These are phyloP conservation scores for Begonia peltatifolia DNA, from an alignment of 306 rosid genomes.

Conservation along the genomic window DNA sequence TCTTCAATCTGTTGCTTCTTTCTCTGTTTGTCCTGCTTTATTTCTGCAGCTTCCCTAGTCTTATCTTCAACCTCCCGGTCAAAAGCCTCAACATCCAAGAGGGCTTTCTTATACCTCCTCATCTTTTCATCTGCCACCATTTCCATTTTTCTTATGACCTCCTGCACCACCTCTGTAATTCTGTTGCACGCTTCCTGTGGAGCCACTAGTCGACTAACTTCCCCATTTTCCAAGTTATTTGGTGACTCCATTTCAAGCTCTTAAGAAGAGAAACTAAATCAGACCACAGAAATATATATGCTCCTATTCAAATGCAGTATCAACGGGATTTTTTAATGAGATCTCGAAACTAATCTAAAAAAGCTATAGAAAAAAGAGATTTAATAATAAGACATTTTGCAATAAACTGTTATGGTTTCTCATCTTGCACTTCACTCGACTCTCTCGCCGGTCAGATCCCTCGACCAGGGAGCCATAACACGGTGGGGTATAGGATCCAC, in stretches of 20 bases:
- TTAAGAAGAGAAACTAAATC: slow-evolving; percentile 21
- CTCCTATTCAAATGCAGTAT: not conserved
- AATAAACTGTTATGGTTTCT: no score
- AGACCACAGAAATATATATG: slow-evolving; percentile 1
- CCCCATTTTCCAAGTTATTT: slow-evolving; percentile 68
- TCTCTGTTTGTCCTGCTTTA: slow-evolving; percentile 69
- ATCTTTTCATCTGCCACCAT: slow-evolving; percentile 95
- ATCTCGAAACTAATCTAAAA: no score
- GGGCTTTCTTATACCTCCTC: slow-evolving; percentile 93
- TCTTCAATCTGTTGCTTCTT: slow-evolving; percentile 82
- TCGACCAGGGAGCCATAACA: no score
- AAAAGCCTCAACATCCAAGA: slow-evolving; percentile 68
- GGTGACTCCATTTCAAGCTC: slow-evolving; percentile 79
- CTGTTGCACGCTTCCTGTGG: slow-evolving; percentile 95
- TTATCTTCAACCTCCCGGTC: slow-evolving; percentile 84
- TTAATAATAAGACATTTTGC: no score
- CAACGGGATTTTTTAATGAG: no score
- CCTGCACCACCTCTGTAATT: slow-evolving; percentile 91
- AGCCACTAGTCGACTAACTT: slow-evolving; percentile 68
- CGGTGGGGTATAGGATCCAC: no score
- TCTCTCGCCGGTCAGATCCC: no score
- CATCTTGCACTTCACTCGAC: no score
- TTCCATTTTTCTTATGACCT: slow-evolving; percentile 93
- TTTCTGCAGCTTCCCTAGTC: slow-evolving; percentile 71
- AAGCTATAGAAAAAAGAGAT: no score